A percentile compares a stretch with the other conserved stretches of the same genome.
Conservation (phyloP, 345 rosid species). For the Eucalyptus paniculata region DNA sequence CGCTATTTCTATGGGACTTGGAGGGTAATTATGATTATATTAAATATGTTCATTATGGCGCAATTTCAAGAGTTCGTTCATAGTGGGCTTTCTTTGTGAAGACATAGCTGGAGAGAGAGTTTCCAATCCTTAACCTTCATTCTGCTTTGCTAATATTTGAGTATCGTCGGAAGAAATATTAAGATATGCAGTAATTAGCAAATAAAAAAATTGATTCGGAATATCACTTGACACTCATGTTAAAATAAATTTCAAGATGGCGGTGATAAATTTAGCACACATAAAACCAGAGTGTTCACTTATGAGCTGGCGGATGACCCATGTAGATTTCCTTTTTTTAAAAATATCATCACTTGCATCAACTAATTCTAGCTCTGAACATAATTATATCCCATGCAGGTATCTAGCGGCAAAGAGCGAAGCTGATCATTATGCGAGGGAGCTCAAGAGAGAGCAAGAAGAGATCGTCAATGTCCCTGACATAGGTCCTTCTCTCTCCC, state of each 20-base stretch:
- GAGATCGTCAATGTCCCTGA: conserved; percentile 79
- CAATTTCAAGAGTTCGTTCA: not conserved
- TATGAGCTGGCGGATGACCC: not conserved
- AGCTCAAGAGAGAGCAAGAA: conserved; percentile 75
- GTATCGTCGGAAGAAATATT: not conserved
- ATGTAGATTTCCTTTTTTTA: not conserved
- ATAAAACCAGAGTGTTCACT: not conserved
- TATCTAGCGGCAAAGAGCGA: conserved; percentile 93
- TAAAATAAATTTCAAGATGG: not conserved
- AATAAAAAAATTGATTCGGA: not conserved
- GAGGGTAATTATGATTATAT: conserved; percentile 34
- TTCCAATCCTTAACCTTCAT: not conserved
- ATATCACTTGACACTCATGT: not conserved
- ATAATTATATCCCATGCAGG: conserved; percentile 18
- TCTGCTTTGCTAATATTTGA: not conserved
- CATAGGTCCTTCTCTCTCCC: conserved; percentile 20
- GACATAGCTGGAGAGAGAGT: not conserved
- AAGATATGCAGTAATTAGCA: not conserved
- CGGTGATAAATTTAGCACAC: not conserved
- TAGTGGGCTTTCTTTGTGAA: not conserved
- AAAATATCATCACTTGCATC: not conserved
- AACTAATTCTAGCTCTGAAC: not conserved
- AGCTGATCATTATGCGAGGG: conserved; percentile 77
- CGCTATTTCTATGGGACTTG: conserved; percentile 96
- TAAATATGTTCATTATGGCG: not conserved